These are phyloP conservation scores for Fonsecaea pedrosoi DNA, from an alignment of 2,329 filamentous ascomycete species.

Conservation along the genomic window DNA sequence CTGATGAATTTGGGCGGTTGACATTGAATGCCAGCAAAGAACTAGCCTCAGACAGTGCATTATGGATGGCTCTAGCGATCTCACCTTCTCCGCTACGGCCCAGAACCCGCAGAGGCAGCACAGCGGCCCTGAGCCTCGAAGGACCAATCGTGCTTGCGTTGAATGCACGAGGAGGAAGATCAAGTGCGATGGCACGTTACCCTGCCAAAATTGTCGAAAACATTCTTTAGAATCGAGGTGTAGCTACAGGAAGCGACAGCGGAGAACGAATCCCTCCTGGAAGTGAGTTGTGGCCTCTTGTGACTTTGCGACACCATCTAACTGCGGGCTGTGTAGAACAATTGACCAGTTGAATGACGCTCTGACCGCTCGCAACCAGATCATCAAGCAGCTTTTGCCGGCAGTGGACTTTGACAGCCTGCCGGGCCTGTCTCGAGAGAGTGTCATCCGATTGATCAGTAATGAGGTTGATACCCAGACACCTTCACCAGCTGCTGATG, in stretches of 20 bases:
- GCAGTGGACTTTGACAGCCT: constrained; percentile 12
- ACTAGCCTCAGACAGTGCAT: not conserved
- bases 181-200: constrained; percentile 13
- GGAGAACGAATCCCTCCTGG: constrained; percentile 20
- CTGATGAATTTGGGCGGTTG: not conserved
- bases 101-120: not conserved
- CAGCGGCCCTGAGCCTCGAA: not conserved
- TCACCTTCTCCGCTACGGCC: not conserved
- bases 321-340: constrained; percentile 6
- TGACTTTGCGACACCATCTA: not conserved
- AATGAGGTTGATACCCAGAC: constrained; percentile 6
- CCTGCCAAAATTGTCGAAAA: constrained; percentile 20
- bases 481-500: not conserved
- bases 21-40: not conserved
- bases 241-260: constrained; percentile 12
- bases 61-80: not conserved
- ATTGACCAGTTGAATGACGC: constrained; percentile 15
- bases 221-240: constrained; percentile 13
- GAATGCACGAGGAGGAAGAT: constrained; percentile 25
- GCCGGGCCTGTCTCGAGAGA: constrained; percentile 2
- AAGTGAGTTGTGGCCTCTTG: constrained; percentile 2
- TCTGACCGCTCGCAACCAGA: constrained; percentile 8
- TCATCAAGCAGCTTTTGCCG: constrained; percentile 10
- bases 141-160: constrained; percentile 19
- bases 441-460: constrained; percentile 11